Conservation (phyloP, 2,329 filamentous ascomycete species). For the Fusarium incarnatum region DNA sequence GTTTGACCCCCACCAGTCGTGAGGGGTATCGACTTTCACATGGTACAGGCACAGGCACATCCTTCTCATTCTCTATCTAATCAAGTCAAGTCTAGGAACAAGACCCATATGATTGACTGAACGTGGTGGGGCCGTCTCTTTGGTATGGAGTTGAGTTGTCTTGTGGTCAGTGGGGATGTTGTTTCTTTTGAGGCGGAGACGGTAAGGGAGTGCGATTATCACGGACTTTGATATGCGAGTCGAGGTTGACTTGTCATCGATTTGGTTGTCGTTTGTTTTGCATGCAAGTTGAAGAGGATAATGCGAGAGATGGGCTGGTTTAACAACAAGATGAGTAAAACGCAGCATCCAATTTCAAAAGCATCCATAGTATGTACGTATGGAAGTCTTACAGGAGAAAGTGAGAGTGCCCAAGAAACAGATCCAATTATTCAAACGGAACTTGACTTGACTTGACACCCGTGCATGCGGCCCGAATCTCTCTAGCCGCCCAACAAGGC, state of each 20-base stretch:
- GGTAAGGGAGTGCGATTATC: conserved; percentile 45
- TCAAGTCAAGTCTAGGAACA: conserved; percentile 38
- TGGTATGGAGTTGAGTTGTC: conserved; percentile 38
- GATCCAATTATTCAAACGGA: conserved; percentile 9
- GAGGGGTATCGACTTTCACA: conserved; percentile 38
- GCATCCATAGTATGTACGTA: neutral
- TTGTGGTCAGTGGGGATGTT: conserved; percentile 31
- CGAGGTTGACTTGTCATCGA: conserved; percentile 1
- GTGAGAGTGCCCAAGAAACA: neutral
- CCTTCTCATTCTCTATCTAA: conserved; percentile 18
- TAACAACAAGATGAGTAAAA: neutral
- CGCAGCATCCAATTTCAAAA: neutral
- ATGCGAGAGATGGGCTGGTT: neutral
- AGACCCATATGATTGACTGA: conserved; percentile 23
- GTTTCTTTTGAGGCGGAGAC: conserved; percentile 16
- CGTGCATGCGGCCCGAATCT: conserved; percentile 44
- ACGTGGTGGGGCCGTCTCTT: conserved; percentile 41
- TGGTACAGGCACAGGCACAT: conserved; percentile 23
- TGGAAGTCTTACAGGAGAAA: neutral
- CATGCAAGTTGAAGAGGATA: neutral
- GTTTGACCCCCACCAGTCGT: conserved; percentile 10
- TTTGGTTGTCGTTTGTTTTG: neutral
- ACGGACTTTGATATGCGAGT: conserved; percentile 17
- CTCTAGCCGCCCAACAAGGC: conserved; percentile 33
- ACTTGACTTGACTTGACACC: conserved; percentile 23